Percentiles rank a stretch among this genome's conserved stretches.
Evolutionary conservation across 306 rosid species (phyloP).

Genomic region (Begonia fuchsioides): DNA sequence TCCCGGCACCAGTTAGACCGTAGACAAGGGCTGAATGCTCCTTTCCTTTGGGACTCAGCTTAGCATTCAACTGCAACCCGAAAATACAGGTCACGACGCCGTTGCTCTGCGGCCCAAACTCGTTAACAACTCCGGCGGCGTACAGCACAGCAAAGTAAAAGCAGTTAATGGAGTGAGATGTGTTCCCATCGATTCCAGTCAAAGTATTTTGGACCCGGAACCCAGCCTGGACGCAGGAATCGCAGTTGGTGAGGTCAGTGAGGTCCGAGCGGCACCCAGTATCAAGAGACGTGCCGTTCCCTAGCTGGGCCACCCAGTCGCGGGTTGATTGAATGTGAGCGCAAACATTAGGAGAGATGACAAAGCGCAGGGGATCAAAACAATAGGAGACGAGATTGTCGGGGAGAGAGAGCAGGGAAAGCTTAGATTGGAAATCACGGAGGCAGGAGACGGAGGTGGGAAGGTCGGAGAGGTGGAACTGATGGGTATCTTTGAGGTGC

Average conservation of each 20-base stretch:
- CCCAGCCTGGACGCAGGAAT: constrained; percentile 48
- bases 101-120: constrained; percentile 59
- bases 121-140: constrained; percentile 79
- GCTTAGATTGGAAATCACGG: constrained; percentile 40
- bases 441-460: constrained; percentile 49
- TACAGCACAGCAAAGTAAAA: constrained; percentile 50
- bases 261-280: constrained; percentile 51
- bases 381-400: constrained; percentile 21
- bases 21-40: constrained; percentile 40
- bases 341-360: constrained; percentile 35
- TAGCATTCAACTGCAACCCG: constrained; percentile 25
- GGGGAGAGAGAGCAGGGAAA: constrained; percentile 31
- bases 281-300: constrained; percentile 24
- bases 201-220: constrained; percentile 18
- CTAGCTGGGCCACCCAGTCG: constrained; percentile 48
- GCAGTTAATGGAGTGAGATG: constrained; percentile 35
- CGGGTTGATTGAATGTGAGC: constrained; percentile 31
- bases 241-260: constrained; percentile 36
- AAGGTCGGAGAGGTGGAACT: constrained; percentile 44
- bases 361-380: constrained; percentile 51
- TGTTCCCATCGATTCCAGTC: constrained; percentile 39
- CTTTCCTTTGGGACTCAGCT: constrained; percentile 21
- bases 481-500: constrained; percentile 53
- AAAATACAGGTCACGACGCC: constrained; percentile 49
- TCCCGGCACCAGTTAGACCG: constrained; percentile 66